These are phyloP conservation scores for Xylariomycetidae sp. DNA, from an alignment of 2,329 filamentous ascomycete species.

Conservation along the genomic window DNA sequence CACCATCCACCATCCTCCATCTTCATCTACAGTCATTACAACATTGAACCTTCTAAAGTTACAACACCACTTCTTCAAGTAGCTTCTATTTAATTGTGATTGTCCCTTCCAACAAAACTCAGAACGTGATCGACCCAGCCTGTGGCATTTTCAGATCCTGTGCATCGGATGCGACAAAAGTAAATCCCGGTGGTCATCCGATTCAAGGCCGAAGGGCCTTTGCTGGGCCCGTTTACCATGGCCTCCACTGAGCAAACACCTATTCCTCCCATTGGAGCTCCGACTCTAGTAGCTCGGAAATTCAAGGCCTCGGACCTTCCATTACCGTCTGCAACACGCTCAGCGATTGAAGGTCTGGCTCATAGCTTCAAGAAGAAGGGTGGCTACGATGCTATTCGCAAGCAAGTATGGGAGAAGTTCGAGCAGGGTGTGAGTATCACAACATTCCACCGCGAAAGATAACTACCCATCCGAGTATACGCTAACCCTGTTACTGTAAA, in stretches of 20 bases:
- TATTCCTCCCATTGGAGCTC: conserved; percentile 11
- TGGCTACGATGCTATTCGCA: conserved; percentile 73
- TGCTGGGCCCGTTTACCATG: no score
- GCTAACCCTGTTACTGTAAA: neutral
- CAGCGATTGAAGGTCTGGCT: conserved; percentile 70
- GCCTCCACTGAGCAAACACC: conserved; percentile 25
- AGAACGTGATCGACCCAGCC: no score
- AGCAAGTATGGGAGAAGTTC: conserved; percentile 72
- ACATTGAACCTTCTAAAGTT: no score
- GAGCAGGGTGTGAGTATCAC: conserved; percentile 56
- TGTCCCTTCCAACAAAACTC: no score
- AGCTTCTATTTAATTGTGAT: no score
- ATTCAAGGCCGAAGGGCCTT: no score
- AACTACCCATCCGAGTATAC: neutral
- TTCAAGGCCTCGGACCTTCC: conserved; percentile 74
- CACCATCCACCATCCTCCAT: no score
- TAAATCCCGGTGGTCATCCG: no score
- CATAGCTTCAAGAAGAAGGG: conserved; percentile 84
- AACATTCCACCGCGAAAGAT: neutral
- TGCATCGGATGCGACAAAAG: no score
- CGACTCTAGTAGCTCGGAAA: conserved; percentile 34
- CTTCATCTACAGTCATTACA: no score
- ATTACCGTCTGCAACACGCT: conserved; percentile 65
- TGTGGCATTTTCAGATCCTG: no score
- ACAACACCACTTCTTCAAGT: no score